Base-by-base conservation (phyloP, 1,284 basidiomycete species). In the Trametes polyzona region DNA sequence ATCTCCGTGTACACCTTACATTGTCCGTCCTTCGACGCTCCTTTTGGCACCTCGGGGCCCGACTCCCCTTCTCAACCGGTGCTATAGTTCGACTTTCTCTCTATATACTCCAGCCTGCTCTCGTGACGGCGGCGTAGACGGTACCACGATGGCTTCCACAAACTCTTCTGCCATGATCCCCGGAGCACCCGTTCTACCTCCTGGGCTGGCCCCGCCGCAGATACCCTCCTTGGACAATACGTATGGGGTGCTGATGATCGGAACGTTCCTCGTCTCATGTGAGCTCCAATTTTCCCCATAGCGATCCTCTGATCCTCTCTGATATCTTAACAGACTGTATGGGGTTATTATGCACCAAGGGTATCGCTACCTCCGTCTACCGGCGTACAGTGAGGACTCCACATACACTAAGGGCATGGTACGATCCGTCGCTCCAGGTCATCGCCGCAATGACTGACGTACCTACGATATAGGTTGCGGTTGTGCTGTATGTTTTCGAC, bases 261-360 rank as follows among this genome's bases (percentile, higher is more conserved):
- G 47, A 17, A 48, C 47, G n/a, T 39, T 37, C 36, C n/a, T 36
- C 23, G 47, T 17, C 47, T 48, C 3, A 37, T 48, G 47, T 48
- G 19, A 14, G 46, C 2, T 17, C 14, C 7, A 21, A 19, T 17
- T 30, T 39, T 37, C 19, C 2, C 3, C 14, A 1, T 29, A 1
- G 16, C 5, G 10, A 4, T 14, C 26, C 23, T 23, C 14, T 36
- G 16, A 37, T 16, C 2, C n/a, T 11, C 12, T 14, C 35, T 37
- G 19, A 42, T 26, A 26, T 26, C 8, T 14, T 6, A 6, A 17
- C 11, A 48, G 47, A 9, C 21, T 48, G 5, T 39, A 37, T 12
- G 47, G 47, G 8, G 26, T 48, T 12, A 48, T n/a, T 2, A 8
- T 48, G 24, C 47, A 48, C 9, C 47, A 48, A 30, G 26, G 32